Evolutionary conservation across 2,329 filamentous ascomycete genomes (phyloP), one percentile per base, ranked within the genome.

Genomic region (Trichothecium roseum): DNA sequence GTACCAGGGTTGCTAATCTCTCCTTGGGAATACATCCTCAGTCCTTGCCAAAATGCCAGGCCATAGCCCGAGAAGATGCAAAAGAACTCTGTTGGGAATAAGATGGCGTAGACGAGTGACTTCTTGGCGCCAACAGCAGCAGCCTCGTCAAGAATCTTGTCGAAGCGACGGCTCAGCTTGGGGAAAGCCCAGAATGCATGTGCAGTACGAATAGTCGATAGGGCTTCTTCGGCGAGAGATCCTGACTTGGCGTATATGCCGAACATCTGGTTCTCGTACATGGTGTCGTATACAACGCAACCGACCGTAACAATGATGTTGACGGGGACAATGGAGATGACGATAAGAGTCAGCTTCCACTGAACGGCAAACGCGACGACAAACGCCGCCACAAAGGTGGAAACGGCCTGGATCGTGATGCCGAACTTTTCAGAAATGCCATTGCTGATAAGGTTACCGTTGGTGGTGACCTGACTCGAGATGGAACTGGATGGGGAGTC

Each of bases 41-140:
- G 57, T 0, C 68, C 68, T 39, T 70, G 63, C 66, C 68, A 72
- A 38, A 72, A 72, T 0, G 65, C 64, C 4, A 72, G 51, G 1
- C 55, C 64, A 40, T 67, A 68, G 4, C 63, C 64, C 3, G 59
- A 50, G 41, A 64, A 68, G 15, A 70, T 59, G 37, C 60, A 63
- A 38, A 66, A 66, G 46, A 66, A 69, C 41, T 68, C 61, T 3
- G 52, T 49, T 1, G 61, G 59, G 39, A 66, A 68, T 8, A 69
- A 42, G 3, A 66, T 45, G 13, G 59, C 60, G 30, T 62, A 62
- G 4, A 67, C 41, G 1, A 58, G 51, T 2, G 59, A 59, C 50
- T 68, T 72, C 39, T 62, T 64, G 3, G 50, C 45, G 0, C 63
- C 67, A 12, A 63, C 50, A 2, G 35, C 45, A 2, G 46, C 48